These are phyloP conservation scores for Phlyctochytrium arcticum DNA, from an alignment of 192 early-diverging fungal genomes.

Conservation along the genomic window DNA sequence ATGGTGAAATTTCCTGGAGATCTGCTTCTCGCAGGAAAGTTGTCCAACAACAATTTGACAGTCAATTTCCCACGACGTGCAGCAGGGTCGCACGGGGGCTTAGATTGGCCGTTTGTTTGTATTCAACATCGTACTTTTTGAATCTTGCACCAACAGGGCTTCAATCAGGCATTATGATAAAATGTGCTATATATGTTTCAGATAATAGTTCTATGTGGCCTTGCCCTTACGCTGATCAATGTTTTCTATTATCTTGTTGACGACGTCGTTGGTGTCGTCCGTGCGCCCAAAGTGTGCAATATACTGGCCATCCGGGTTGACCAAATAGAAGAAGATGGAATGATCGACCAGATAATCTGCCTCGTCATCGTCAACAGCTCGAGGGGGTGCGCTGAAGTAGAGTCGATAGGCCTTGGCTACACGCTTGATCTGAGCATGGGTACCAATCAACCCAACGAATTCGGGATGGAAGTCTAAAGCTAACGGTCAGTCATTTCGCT, in stretches of 20 bases:
- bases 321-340: slow-evolving; percentile 97
- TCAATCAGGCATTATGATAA: no score
- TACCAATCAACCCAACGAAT: slow-evolving; percentile 89
- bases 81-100: no score
- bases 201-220: no score
- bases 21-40: no score
- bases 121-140: no score
- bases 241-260: slow-evolving; percentile 39
- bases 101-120: no score
- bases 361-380: slow-evolving; percentile 62
- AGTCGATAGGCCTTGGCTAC: slow-evolving; percentile 91
- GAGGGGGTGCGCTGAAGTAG: slow-evolving; percentile 87
- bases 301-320: slow-evolving; percentile 88
- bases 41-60: no score
- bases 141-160: no score
- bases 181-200: no score
- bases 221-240: no score
- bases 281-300: slow-evolving; percentile 88
- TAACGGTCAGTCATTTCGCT: background rate
- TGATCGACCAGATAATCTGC: slow-evolving; percentile 98
- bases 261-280: slow-evolving; percentile 59
- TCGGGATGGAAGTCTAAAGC: slow-evolving; percentile 85
- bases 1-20: no score
- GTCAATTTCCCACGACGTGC: no score
- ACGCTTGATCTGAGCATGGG: slow-evolving; percentile 73